Evolutionary conservation across 495 filamentous ascomycete species (phyloP).

Genomic region (Rusavskia elegans): DNA sequence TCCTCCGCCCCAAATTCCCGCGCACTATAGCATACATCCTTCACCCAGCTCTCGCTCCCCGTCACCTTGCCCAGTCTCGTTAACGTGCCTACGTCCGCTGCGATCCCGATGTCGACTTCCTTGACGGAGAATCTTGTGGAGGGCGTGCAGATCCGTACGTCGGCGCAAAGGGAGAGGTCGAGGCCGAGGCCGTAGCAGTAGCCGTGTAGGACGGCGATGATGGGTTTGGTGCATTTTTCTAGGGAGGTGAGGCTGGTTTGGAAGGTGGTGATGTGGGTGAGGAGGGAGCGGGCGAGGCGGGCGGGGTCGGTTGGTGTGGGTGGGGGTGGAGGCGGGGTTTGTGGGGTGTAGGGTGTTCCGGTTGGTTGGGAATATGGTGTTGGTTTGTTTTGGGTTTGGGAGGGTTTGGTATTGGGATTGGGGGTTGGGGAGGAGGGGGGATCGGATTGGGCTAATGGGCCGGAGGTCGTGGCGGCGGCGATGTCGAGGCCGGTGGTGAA

Average conservation of each 20-base stretch:
- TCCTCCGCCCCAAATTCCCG: slow-evolving; percentile 65
- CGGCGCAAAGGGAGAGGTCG: slow-evolving; percentile 62
- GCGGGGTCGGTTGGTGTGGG: slow-evolving; percentile 33
- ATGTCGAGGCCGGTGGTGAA: slow-evolving; percentile 74
- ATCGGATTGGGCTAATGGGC: slow-evolving; percentile 1
- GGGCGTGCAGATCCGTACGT: slow-evolving; percentile 57
- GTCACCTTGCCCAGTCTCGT: slow-evolving; percentile 75
- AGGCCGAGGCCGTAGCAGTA: slow-evolving; percentile 68
- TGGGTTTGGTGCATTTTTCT: slow-evolving; percentile 84
- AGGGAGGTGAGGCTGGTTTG: slow-evolving; percentile 62
- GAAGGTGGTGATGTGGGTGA: slow-evolving; percentile 56
- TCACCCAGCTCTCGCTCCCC: slow-evolving; percentile 64
- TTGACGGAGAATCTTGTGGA: slow-evolving; percentile 64
- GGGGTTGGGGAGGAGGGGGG: slow-evolving; percentile 30
- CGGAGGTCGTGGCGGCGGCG: slow-evolving; percentile 34
- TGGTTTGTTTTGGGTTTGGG: background rate
- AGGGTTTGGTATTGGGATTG: background rate
- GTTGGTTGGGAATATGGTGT: background rate
- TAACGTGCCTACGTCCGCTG: slow-evolving; percentile 85
- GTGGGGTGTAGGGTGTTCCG: background rate
- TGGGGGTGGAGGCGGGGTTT: background rate
- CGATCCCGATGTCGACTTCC: slow-evolving; percentile 89
- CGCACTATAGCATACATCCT: slow-evolving; percentile 72
- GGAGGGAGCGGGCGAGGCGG: slow-evolving; percentile 46
- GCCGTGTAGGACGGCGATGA: slow-evolving; percentile 74